Conservation (phyloP, 768 basidiomycete genomes). For the Rhizopogon rudus region DNA sequence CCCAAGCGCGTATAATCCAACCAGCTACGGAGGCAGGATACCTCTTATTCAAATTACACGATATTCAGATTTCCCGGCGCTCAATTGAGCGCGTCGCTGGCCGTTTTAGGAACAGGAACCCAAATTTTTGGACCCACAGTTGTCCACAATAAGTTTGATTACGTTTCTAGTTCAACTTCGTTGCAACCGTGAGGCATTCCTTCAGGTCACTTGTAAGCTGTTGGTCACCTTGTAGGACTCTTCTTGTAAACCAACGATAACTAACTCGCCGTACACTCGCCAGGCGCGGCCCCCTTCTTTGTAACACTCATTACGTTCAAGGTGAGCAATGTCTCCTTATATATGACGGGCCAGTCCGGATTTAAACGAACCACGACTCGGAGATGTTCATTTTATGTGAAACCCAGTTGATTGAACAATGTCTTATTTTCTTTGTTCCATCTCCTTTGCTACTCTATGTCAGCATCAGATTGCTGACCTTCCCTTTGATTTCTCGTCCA, state of each 20-base stretch:
- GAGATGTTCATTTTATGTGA: slow-evolving; percentile 8
- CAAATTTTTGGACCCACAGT: slow-evolving; percentile 46
- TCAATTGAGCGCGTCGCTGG: slow-evolving; percentile 11
- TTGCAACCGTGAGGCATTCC: slow-evolving; percentile 18
- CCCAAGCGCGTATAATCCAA: slow-evolving; percentile 9
- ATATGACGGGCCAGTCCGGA: slow-evolving; percentile 1
- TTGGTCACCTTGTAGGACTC: background rate
- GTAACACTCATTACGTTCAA: slow-evolving; percentile 53
- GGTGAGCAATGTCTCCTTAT: slow-evolving; percentile 33
- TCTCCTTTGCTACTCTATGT: slow-evolving; percentile 11
- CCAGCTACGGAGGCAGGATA: slow-evolving; percentile 11
- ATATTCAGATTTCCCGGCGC: slow-evolving; percentile 5
- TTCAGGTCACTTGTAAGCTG: background rate
- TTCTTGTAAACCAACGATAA: slow-evolving; percentile 1
- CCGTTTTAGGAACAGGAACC: slow-evolving; percentile 32
- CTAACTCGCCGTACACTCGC: slow-evolving; percentile 11
- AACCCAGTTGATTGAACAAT: slow-evolving; percentile 20
- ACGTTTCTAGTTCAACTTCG: slow-evolving; percentile 34
- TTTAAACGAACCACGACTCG: slow-evolving; percentile 18
- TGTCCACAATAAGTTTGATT: slow-evolving; percentile 42
- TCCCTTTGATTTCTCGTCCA: slow-evolving; percentile 8
- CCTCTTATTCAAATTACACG: slow-evolving; percentile 4
- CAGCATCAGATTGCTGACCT: slow-evolving; percentile 14
- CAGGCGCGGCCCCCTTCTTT: slow-evolving; percentile 73
- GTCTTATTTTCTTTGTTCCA: slow-evolving; percentile 6